Conservation (phyloP, 1,284 basidiomycete species). For the Earliella scabrosa region DNA sequence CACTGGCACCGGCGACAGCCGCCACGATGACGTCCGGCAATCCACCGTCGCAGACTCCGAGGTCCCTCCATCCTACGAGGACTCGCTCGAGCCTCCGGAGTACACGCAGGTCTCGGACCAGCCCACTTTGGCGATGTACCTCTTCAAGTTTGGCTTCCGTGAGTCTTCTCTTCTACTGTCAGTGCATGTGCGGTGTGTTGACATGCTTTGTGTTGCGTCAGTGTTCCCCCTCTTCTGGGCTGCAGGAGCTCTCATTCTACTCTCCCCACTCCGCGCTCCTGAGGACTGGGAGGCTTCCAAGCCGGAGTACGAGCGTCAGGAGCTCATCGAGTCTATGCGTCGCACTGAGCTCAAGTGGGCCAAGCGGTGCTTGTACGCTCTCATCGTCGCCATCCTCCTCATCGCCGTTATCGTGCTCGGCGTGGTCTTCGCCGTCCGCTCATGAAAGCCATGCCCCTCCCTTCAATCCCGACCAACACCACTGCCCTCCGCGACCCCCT, state of each 20-base stretch:
- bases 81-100: conserved; percentile 27
- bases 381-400: not conserved
- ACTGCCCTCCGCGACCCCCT: not conserved
- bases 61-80: conserved; percentile 32
- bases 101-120: conserved; percentile 33
- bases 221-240: conserved; percentile 51
- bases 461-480: not conserved
- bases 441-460: not conserved
- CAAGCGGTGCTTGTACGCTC: conserved; percentile 38
- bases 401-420: not conserved
- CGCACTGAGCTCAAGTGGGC: conserved; percentile 47
- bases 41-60: conserved; percentile 13
- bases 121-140: conserved; percentile 38
- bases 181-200: not conserved
- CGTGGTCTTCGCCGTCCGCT: conserved; percentile 3
- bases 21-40: conserved; percentile 27
- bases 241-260: conserved; percentile 43
- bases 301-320: conserved; percentile 40
- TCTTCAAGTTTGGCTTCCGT: conserved; percentile 40
- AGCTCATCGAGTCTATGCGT: conserved; percentile 41
- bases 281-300: conserved; percentile 44
- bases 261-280: conserved; percentile 42
- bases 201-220: conserved; percentile 16
- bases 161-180: conserved; percentile 8
- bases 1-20: conserved; percentile 32